These are phyloP conservation scores for Nothomitra cinnamomea DNA, from an alignment of 2,329 filamentous ascomycete genomes.

Conservation along the genomic window DNA sequence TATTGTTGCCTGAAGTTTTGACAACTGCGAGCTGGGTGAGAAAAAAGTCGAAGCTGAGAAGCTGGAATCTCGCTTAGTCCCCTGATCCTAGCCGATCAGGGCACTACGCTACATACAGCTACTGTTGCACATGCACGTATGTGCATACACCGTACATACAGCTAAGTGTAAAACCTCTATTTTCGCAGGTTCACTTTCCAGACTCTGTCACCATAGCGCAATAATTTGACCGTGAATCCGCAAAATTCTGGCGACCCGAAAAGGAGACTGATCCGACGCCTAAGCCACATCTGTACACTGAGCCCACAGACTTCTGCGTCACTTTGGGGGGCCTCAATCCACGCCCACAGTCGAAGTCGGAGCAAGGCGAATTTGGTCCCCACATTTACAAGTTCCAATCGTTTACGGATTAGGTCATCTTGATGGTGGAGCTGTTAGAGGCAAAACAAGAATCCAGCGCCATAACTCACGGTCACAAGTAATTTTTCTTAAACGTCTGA, in stretches of 20 bases:
- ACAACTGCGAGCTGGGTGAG: not conserved
- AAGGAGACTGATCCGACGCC: not conserved
- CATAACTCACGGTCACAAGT: too few relatives aligned
- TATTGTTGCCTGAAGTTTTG: conserved; percentile 2
- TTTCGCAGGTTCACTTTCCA: too few relatives aligned
- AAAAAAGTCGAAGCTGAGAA: not conserved
- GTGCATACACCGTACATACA: not conserved
- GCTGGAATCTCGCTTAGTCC: not conserved
- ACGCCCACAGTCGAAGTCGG: too few relatives aligned
- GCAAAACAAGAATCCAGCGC: too few relatives aligned
- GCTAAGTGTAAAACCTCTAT: not conserved
- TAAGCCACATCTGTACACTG: not conserved
- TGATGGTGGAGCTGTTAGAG: too few relatives aligned
- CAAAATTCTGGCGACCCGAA: too few relatives aligned
- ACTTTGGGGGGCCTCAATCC: too few relatives aligned
- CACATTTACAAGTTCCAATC: too few relatives aligned
- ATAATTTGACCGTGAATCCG: too few relatives aligned
- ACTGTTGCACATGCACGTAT: not conserved
- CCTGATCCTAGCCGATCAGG: not conserved
- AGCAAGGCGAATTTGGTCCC: not conserved
- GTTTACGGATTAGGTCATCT: too few relatives aligned
- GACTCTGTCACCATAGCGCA: too few relatives aligned
- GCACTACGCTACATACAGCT: not conserved
- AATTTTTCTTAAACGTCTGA: too few relatives aligned
- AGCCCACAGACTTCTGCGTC: not conserved